Evolutionary conservation across 2,329 filamentous ascomycete species (phyloP), one percentile per base, ranked within the genome.

Genomic region (Tolypocladium album): DNA sequence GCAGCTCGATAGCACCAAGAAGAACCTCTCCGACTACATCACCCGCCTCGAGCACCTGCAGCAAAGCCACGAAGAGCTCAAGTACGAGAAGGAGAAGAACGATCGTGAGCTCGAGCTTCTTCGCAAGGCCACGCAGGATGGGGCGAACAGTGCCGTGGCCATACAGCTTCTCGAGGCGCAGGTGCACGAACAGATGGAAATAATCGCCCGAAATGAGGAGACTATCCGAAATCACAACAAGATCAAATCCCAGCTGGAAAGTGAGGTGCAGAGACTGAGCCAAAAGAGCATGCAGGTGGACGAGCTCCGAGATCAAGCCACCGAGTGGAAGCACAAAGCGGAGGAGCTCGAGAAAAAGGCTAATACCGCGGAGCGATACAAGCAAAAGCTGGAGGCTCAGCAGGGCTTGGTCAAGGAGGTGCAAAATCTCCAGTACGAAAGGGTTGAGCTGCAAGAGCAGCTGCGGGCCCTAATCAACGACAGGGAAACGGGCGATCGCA

Each of bases 161-260:
- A 79, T 84, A 63, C 76, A 77, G 72, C 72, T 79, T 61, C 74
- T 88, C 65, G 78, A 86, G 65, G 74, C 76, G 52, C 81, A 82
- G 64, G 75, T 87, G 31, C 81, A 82, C 47, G 84, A 90, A 66
- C 85, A 88, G 67, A 86, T 90, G 70, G 81, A 87, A 61, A 77
- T 90, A 57, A 92, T 92, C 67, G 84, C 85, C 45, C 68, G 69
- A 40, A 82, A 79, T 31, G 83, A 90, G 65, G 89, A 92, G 70
- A 65, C 62, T n/a, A 75, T 76, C 56, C 70, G 73, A 13, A 69
- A 66, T 31, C 68, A 73, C 59, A 68, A 72, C 53, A 69, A 68
- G 60, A 64, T 65, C 12, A 70, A 69, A 59, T 80, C 81, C 24
- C 82, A 89, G 65, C 74, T 87, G 13, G 82, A 88, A 60, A 76